Base-by-base conservation (phyloP, 2,329 filamentous ascomycete genomes). In the Herpotrichia juniperi region DNA sequence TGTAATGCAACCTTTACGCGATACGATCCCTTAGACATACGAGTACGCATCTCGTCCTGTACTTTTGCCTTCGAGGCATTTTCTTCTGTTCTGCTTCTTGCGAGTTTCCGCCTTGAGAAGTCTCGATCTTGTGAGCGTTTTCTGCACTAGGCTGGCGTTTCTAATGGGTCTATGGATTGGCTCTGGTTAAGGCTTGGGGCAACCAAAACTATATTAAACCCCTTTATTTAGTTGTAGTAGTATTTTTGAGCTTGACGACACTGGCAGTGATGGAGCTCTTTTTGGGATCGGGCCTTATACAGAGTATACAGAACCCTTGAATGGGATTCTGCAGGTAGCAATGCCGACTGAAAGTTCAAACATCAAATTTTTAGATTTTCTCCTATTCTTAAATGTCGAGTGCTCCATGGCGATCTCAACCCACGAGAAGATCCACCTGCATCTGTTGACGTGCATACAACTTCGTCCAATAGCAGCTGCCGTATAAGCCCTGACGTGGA, bases 191-290 rank as follows among this genome's bases (percentile, higher is more conserved):
- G 44, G 22, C 19, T 32, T 9, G 24, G 42, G 42, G 11, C 4
- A 24, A 24, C 8, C 30, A 6, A 24, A 24, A 53, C 45, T 32
- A 26, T 25, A 25, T 46, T 21, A 44, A 49, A 49, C 24, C 34
- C 46, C n/a, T n/a, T n/a, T n/a, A n/a, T n/a, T 49, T 53, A 43
- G 34, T 48, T 22, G 25, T 53, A 45, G 37, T 52, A 48, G 32
- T 45, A 34, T 16, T 43, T n/a, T 42, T 22, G 24, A 24, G 25
- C n/a, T 21, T 12, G 12, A 26, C 31, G 32, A 22, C 46, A 44
- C 22, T 47, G 25, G 30, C n/a, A 12, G 24, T 42, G 42, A 37
- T 44, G 25, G 19, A 21, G 24, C n/a, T 40, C 42, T 32, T 21
- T 28, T 43, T 43, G 40, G 40, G 40, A n/a, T 21, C 4, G 17